Evolutionary conservation across 2,329 filamentous ascomycete species (phyloP).

Genomic region (Diplodia intermedia): DNA sequence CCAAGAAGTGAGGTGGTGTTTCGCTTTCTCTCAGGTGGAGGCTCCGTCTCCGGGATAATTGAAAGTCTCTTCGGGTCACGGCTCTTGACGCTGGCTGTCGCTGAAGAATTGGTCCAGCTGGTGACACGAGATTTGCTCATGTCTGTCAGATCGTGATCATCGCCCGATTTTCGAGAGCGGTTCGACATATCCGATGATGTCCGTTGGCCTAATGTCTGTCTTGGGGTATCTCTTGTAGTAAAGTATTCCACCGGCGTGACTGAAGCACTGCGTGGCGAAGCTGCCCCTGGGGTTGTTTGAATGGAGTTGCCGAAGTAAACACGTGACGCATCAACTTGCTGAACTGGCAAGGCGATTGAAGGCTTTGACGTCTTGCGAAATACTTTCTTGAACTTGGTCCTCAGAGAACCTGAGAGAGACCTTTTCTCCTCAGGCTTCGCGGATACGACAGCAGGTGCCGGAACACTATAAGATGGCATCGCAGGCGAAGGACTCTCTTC

Average conservation of each 20-base stretch:
- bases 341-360: constrained; percentile 53
- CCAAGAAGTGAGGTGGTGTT: constrained; percentile 43
- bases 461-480: background rate
- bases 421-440: constrained; percentile 53
- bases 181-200: constrained; percentile 9
- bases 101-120: constrained; percentile 73
- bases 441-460: background rate
- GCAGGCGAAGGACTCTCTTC: background rate
- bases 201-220: constrained; percentile 4
- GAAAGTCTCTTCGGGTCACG: constrained; percentile 66
- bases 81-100: constrained; percentile 61
- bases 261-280: background rate
- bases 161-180: constrained; percentile 31
- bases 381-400: constrained; percentile 65
- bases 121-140: constrained; percentile 71
- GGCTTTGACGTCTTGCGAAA: constrained; percentile 55
- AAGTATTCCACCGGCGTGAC: constrained; percentile 1
- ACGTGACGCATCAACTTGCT: constrained; percentile 60
- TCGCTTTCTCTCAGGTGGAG: constrained; percentile 35
- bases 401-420: constrained; percentile 68
- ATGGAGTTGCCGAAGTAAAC: constrained; percentile 45
- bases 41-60: constrained; percentile 63
- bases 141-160: constrained; percentile 39
- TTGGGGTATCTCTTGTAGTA: background rate
- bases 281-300: background rate